Percentiles rank a stretch among this genome's conserved stretches.
Conservation (phyloP, 2,329 filamentous ascomycete species). For the Nothomitra cinnamomea region DNA sequence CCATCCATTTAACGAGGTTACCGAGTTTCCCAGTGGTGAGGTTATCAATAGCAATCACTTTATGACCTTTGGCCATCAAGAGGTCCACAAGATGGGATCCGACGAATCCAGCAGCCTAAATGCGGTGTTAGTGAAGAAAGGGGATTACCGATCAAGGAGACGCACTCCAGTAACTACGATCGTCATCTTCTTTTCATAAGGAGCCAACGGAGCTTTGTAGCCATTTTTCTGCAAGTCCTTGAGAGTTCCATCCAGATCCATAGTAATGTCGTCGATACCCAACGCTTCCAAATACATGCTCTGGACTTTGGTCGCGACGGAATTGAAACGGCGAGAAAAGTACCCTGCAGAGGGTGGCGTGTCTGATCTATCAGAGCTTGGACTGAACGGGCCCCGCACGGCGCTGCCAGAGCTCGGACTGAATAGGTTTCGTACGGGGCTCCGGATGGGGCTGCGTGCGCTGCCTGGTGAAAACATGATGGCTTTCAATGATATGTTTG, state of each 20-base stretch:
- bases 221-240: not conserved
- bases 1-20: constrained; percentile 15
- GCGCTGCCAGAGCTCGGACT: too few relatives aligned
- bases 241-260: not conserved
- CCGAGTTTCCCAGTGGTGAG: constrained; percentile 15
- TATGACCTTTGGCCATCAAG: constrained; percentile 16
- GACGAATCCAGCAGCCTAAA: constrained; percentile 16
- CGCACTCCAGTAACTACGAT: constrained; percentile 3
- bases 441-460: too few relatives aligned
- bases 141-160: not conserved
- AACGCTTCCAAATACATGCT: not conserved
- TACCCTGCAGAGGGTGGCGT: too few relatives aligned
- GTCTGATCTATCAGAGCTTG: too few relatives aligned
- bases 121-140: not conserved
- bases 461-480: too few relatives aligned
- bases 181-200: not conserved
- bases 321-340: not conserved
- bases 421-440: too few relatives aligned
- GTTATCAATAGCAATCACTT: constrained; percentile 16
- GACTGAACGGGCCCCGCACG: too few relatives aligned
- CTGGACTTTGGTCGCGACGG: not conserved
- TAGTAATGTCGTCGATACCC: not conserved
- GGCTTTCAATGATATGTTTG: too few relatives aligned
- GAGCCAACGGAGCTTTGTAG: not conserved
- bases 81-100: constrained; percentile 17